phyloP scores from a whole-genome alignment of 2,329 filamentous ascomycete genomes.

The Curvularia sp. region DNA sequence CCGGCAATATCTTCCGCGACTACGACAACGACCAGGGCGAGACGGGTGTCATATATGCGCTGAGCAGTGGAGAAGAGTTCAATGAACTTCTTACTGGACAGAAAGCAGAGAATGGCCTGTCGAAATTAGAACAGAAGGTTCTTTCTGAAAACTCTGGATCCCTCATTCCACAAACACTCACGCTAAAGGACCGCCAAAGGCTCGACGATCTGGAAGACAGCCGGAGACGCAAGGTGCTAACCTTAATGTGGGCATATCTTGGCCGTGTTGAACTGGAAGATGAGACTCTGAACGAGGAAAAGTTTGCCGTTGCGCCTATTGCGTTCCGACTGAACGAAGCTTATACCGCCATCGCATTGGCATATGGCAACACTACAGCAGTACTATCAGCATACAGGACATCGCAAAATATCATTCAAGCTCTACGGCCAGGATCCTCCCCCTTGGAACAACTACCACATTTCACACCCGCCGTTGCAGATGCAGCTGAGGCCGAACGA shows the following conservation, averaged over 20 bases:
- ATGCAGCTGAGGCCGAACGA: conserved; percentile 73
- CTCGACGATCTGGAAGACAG: conserved; percentile 83
- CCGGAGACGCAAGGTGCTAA: conserved; percentile 82
- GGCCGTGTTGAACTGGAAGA: conserved; percentile 87
- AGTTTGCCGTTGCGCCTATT: conserved; percentile 87
- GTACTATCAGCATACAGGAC: conserved; percentile 82
- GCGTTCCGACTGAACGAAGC: conserved; percentile 85
- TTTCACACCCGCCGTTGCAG: conserved; percentile 71
- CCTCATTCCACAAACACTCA: conserved; percentile 65
- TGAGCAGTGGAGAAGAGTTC: conserved; percentile 89
- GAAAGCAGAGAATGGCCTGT: conserved; percentile 79
- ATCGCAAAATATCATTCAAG: conserved; percentile 89
- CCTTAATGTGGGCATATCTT: conserved; percentile 93
- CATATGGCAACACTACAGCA: conserved; percentile 82
- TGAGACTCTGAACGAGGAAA: conserved; percentile 76
- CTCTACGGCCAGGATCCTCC: conserved; percentile 80
- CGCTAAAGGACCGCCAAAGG: conserved; percentile 75
- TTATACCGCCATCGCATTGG: conserved; percentile 84
- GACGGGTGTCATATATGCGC: conserved; percentile 77
- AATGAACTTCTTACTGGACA: conserved; percentile 76
- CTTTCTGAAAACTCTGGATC: conserved; percentile 66
- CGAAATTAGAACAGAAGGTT: conserved; percentile 83
- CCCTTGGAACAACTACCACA: conserved; percentile 91
- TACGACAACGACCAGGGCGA: conserved; percentile 86
- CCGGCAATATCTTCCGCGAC: conserved; percentile 92